phyloP scores from a whole-genome alignment of 768 basidiomycete genomes.

The Clitopilus passeckerianus region DNA sequence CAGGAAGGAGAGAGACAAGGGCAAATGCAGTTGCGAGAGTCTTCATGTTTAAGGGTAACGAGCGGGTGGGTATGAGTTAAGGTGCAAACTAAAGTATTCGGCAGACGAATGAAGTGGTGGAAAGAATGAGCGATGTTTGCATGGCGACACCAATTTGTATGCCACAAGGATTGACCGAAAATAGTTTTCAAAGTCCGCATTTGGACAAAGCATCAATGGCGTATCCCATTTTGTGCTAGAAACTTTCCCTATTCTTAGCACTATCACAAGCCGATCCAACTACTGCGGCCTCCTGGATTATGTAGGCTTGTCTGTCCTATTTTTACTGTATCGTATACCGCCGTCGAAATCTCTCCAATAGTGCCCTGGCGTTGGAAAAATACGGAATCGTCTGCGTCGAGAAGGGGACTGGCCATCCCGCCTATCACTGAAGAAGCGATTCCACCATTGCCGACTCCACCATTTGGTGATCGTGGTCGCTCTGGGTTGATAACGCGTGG shows the following conservation, averaged over 20 bases:
- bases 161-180: background rate
- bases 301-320: slow-evolving; percentile 94
- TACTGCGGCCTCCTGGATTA: slow-evolving; percentile 85
- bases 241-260: background rate
- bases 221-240: background rate
- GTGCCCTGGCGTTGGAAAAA: slow-evolving; percentile 15
- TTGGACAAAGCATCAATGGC: background rate
- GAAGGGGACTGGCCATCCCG: slow-evolving; percentile 55
- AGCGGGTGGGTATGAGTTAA: slow-evolving; percentile 6
- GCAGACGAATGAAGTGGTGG: slow-evolving; percentile 5
- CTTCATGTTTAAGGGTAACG: slow-evolving; percentile 26
- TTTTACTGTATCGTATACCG: slow-evolving; percentile 58
- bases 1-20: slow-evolving; percentile 31
- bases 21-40: slow-evolving; percentile 27
- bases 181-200: background rate
- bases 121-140: background rate
- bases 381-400: slow-evolving; percentile 55
- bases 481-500: slow-evolving; percentile 29
- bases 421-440: slow-evolving; percentile 13
- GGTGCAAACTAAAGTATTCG: slow-evolving; percentile 3
- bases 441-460: background rate
- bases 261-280: slow-evolving; percentile 79
- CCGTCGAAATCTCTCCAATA: slow-evolving; percentile 8
- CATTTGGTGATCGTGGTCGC: slow-evolving; percentile 12
- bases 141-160: slow-evolving; percentile 2